These are phyloP conservation scores for Tetrahymena malaccensis DNA, from an alignment of 73 alveolate genomes.

Conservation along the genomic window DNA sequence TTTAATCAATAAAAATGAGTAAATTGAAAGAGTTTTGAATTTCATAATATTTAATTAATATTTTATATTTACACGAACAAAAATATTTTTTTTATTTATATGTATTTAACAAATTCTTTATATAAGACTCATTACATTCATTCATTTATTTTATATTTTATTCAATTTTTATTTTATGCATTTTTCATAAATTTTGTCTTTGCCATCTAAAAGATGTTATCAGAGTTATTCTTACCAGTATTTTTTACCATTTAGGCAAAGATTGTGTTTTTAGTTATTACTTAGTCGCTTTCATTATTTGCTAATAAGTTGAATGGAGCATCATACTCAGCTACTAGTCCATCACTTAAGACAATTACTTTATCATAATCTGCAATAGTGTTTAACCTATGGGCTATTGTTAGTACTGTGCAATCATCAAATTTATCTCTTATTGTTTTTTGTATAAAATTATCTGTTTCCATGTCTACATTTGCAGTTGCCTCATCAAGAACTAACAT, in stretches of 20 bases:
- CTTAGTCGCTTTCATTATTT: not conserved
- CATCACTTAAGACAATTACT: constrained; percentile 54
- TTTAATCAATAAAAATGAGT: too few relatives aligned
- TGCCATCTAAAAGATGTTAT: constrained; percentile 23
- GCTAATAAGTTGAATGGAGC: constrained; percentile 42
- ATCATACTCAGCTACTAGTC: constrained; percentile 48
- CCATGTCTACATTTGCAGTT: constrained; percentile 65
- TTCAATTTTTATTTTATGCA: not conserved
- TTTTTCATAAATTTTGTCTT: not conserved
- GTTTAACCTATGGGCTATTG: constrained; percentile 74
- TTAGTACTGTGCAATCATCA: constrained; percentile 58
- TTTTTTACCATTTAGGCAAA: constrained; percentile 18
- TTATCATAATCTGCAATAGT: constrained; percentile 62
- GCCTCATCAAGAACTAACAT: constrained; percentile 73
- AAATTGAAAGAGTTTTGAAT: too few relatives aligned
- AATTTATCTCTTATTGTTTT: constrained; percentile 46
- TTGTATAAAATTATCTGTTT: constrained; percentile 64
- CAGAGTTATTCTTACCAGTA: constrained; percentile 24
- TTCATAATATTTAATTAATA: too few relatives aligned
- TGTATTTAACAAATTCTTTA: too few relatives aligned
- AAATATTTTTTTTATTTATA: too few relatives aligned
- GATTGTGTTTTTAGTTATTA: constrained; percentile 9
- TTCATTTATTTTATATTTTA: too few relatives aligned
- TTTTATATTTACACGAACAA: too few relatives aligned
- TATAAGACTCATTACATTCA: too few relatives aligned